Base-by-base conservation (phyloP, 345 rosid species). In the Salix brachista region DNA sequence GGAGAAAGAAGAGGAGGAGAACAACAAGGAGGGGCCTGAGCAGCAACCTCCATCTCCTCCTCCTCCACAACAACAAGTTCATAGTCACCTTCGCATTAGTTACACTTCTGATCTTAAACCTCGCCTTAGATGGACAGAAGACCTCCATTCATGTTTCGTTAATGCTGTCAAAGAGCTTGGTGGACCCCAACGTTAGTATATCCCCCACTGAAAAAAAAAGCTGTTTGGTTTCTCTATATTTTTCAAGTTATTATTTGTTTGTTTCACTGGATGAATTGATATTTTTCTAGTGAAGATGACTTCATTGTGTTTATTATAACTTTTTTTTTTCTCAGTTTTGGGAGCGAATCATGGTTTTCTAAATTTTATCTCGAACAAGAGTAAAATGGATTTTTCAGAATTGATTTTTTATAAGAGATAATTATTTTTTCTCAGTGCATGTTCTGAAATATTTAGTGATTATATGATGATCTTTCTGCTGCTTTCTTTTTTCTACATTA, bases 101-200 rank as follows among this genome's bases (percentile, higher is more conserved):
- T 64, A 21, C 16, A 39, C 77, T 16, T 3, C 54, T 11, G n/a
- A 60, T 13, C 16, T 23, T 7, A 70, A 34, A 70, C 79, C 79
- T 37, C 81, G 81, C 4, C 62, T 80, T 34, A 60, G 61, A 37
- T 80, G 81, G 86, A 80, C 56, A 21, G 14, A 13, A 0, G 34
- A 61, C 36, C 81, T 80, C 1, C 86, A 83, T 62, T 30, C 11
- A 30, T 36, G n/a, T 44, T 77, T 83, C 34, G 60, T 77, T 54
- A 28, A 60, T 36, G 79, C 79, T 56, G 71, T 80, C 37, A 30
- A 26, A 25, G 36, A 74, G 16, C 79, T 83, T 70, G 86, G 86
- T 17, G 86, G 86, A 74, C 26, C 77, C n/a, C 13, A 32, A n/a
- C 71, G 86, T 83, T 9, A 77, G 85, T 80, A 66, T 58, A 37